Evolutionary conservation across 2,329 filamentous ascomycete genomes (phyloP), one percentile per base, ranked within the genome.

Genomic region (Aspergillus pseudonomiae): DNA sequence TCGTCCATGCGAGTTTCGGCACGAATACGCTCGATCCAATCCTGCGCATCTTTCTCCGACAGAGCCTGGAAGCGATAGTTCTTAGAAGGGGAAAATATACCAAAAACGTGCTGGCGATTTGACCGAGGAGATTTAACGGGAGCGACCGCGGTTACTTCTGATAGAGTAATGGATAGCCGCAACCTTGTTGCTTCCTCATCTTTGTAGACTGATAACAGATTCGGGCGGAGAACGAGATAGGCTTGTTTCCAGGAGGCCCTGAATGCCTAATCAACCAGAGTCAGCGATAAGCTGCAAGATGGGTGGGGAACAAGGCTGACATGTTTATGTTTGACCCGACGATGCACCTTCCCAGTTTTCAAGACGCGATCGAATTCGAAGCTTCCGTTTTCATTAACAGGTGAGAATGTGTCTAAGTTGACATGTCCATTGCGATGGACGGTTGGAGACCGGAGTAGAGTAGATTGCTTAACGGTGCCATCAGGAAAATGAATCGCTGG

Each of bases 331-430:
- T 94, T 91, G 21, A 93, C 96, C 70, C 94, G 88, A 80, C 96
- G 96, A 74, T 91, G 86, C 45, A 97, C 89, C 69, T 90, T 91
- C 63, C 94, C 94, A 62, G 90, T 89, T 81, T 96, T 98, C 77
- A 98, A 86, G 61, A 98, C 92, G 57, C 93, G 90, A 78, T 99
- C 95, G 74, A 96, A 96, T 74, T 95, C 94, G 77, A 97, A 99
- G 78, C 93, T 95, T 66, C 95, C 95, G 78, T 96, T 94, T 78
- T 96, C 90, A 75, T 94, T 96, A 67, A 98, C 93, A 5, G 93
- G 92, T 34, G 92, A 95, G 73, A 93, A 89, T 19, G 89, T 84
- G 68, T 91, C 88, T 50, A 90, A 75, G 30, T 81, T 82, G 30
- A 87, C 78, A 69, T 86, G 83, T 61, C 79, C 79, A 61, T 72